phyloP scores from a whole-genome alignment of 345 rosid species.

The Gossypium raimondii region DNA sequence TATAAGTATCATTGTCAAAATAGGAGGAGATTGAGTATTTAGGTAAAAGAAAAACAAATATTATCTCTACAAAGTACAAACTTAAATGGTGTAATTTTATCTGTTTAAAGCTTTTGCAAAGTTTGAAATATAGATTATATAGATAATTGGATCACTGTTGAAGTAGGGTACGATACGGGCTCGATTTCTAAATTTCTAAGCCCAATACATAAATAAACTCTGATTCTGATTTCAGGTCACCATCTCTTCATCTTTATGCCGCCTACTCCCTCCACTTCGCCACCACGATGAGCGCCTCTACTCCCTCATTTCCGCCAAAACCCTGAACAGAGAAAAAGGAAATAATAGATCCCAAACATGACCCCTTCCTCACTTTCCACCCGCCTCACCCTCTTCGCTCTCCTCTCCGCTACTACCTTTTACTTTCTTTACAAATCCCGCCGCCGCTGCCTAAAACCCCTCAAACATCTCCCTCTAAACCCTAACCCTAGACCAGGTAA shows the following conservation, averaged over 20 bases:
- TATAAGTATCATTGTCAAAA: too few species aligned
- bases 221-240: too few species aligned
- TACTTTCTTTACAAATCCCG: conserved; percentile 81
- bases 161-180: too few species aligned
- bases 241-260: background rate
- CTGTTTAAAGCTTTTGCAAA: too few species aligned
- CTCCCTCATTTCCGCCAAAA: background rate
- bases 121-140: too few species aligned
- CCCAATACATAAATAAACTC: too few species aligned
- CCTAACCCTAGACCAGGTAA: conserved; percentile 38
- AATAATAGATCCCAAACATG: conserved; percentile 25
- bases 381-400: conserved; percentile 60
- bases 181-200: too few species aligned
- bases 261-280: background rate
- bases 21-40: too few species aligned
- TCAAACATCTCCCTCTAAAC: conserved; percentile 34
- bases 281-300: background rate
- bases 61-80: too few species aligned
- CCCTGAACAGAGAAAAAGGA: background rate
- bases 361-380: conserved; percentile 45
- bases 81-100: too few species aligned
- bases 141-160: too few species aligned
- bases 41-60: too few species aligned
- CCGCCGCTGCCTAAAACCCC: conserved; percentile 61
- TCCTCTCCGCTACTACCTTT: conserved; percentile 78